phyloP scores from a whole-genome alignment of 192 early-diverging fungal genomes.

The Backusella westeae region DNA sequence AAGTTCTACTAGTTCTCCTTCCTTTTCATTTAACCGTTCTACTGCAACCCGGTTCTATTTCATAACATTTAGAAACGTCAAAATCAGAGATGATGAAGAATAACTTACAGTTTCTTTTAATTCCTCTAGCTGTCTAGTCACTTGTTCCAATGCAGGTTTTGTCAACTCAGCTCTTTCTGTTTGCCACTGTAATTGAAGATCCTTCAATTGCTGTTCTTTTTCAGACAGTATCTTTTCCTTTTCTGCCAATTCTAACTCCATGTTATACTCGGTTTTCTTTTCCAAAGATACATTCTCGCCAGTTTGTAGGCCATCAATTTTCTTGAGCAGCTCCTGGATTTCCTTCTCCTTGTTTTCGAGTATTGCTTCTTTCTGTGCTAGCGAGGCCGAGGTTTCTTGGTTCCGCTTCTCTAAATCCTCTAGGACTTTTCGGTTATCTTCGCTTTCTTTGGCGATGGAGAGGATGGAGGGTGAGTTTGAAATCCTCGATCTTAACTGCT shows the following conservation, averaged over 20 bases:
- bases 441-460: background rate
- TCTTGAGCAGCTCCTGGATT: slow-evolving; percentile 1
- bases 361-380: slow-evolving; percentile 4
- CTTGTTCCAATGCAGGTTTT: slow-evolving; percentile 33
- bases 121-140: slow-evolving; percentile 26
- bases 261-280: background rate
- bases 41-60: slow-evolving; percentile 27
- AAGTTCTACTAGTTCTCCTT: slow-evolving; percentile 26
- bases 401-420: slow-evolving; percentile 1
- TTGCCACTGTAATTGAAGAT: slow-evolving; percentile 12
- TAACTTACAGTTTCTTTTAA: slow-evolving; percentile 25
- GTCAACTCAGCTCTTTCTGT: slow-evolving; percentile 27
- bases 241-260: slow-evolving; percentile 21
- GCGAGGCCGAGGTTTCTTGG: background rate
- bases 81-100: background rate
- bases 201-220: slow-evolving; percentile 22
- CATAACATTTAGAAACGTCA: background rate
- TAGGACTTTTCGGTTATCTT: background rate
- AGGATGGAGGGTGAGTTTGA: background rate
- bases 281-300: background rate
- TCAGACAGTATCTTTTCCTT: slow-evolving; percentile 24
- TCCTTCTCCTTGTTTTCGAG: slow-evolving; percentile 5
- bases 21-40: slow-evolving; percentile 29
- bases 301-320: background rate
- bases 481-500: slow-evolving; percentile 24